Evolutionary conservation across 2,329 filamentous ascomycete species (phyloP).

Genomic region (Hortaea sp.): DNA sequence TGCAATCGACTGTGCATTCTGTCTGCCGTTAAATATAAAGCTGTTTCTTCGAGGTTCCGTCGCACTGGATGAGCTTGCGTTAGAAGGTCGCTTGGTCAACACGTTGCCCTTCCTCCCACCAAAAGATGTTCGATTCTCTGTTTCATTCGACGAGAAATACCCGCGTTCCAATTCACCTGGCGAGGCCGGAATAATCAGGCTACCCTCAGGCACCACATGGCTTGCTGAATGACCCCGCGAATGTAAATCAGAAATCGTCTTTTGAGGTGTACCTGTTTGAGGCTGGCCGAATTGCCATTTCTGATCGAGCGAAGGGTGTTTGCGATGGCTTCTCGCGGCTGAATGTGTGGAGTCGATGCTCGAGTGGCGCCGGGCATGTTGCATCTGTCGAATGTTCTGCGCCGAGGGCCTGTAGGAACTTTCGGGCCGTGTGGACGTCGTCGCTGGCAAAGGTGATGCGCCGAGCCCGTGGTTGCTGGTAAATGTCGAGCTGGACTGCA

Average conservation of each 20-base stretch:
- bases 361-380: constrained; percentile 79
- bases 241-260: constrained; percentile 5
- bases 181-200: constrained; percentile 19
- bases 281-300: constrained; percentile 35
- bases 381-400: constrained; percentile 39
- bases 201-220: constrained; percentile 20
- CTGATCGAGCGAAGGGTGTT: constrained; percentile 43
- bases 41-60: constrained; percentile 52
- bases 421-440: constrained; percentile 23
- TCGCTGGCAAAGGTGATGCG: constrained; percentile 21
- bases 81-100: constrained; percentile 53
- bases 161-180: constrained; percentile 65
- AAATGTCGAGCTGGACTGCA: constrained; percentile 2
- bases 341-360: constrained; percentile 61
- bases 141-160: constrained; percentile 86
- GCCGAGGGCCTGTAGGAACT: constrained; percentile 24
- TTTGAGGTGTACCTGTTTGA: neutral
- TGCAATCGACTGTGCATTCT: neutral
- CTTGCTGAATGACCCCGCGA: constrained; percentile 13
- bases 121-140: constrained; percentile 54
- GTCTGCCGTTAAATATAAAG: constrained; percentile 11
- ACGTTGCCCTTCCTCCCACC: constrained; percentile 59
- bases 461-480: constrained; percentile 4
- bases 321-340: constrained; percentile 35
- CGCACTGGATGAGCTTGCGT: constrained; percentile 26